These are phyloP conservation scores for Globisporangium yorkense DNA, from an alignment of 352 stramenopile genomes.

Conservation along the genomic window DNA sequence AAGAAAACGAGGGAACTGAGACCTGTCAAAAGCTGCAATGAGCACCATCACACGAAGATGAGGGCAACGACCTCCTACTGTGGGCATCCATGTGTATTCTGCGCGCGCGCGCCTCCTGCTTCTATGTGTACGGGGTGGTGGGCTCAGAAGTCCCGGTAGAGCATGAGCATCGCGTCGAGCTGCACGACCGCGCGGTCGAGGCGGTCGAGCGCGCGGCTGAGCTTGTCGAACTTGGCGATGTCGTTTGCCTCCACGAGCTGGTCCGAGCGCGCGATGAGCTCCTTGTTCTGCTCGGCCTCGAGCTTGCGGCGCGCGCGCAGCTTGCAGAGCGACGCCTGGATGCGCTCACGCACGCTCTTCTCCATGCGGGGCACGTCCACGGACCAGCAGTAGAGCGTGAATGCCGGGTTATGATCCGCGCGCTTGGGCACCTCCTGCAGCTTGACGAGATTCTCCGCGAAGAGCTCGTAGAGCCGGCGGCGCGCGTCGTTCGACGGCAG, in stretches of 20 bases:
- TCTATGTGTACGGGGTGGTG: not conserved
- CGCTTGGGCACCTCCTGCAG: constrained; percentile 87
- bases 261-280: constrained; percentile 83
- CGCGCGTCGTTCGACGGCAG: constrained; percentile 78
- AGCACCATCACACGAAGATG: too few species aligned
- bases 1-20: not conserved
- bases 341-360: constrained; percentile 45
- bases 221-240: constrained; percentile 82
- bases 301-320: constrained; percentile 62
- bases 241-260: constrained; percentile 84
- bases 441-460: constrained; percentile 66
- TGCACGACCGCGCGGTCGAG: constrained; percentile 80
- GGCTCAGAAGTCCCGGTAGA: constrained; percentile 77
- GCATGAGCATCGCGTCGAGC: constrained; percentile 85
- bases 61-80: too few species aligned
- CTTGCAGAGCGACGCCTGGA: constrained; percentile 67
- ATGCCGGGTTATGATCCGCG: constrained; percentile 84
- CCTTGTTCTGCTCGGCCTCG: constrained; percentile 84
- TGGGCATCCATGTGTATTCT: too few species aligned
- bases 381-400: constrained; percentile 85
- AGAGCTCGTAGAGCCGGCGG: constrained; percentile 78
- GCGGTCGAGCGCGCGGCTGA: constrained; percentile 79
- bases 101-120: not conserved
- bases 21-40: too few species aligned
- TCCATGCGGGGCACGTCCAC: constrained; percentile 71